Base-by-base conservation (phyloP, 495 filamentous ascomycete genomes). In the Choiromyces venosus region DNA sequence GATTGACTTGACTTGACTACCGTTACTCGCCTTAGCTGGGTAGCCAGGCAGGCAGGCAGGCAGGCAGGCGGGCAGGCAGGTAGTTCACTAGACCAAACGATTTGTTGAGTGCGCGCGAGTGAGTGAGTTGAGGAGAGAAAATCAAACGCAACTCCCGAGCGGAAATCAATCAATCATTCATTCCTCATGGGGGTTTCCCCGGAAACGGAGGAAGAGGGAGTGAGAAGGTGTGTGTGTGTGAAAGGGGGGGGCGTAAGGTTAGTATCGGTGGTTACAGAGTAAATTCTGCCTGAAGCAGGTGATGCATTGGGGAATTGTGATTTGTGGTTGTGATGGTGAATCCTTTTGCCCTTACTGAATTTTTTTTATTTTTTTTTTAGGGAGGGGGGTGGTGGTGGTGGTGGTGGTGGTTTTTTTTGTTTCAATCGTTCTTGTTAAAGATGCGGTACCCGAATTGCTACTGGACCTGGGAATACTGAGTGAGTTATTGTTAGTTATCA, bases 81-180 rank as follows among this genome's bases (percentile, higher is more conserved):
- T 12, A 61, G 52, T 61, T 61, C n/a, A 29, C n/a, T 29, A 29
- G 29, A 61, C 52, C 4, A 61, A 61, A 12, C 52, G n/a, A 25
- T 61, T 29, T 5, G n/a, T 16, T 29, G 52, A 29, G 52, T 61
- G 52, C 52, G 52, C 52, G n/a, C n/a, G n/a, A n/a, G n/a, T n/a
- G 52, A 61, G 52, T 16, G 29, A 29, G n/a, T n/a, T n/a, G n/a
- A n/a, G n/a, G n/a, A n/a, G 25, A 61, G 52, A 61, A 29, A 29
- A 29, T 61, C 52, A 61, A 16, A 61, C n/a, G 52, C 52, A 61
- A 61, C 52, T 61, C 52, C 52, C 52, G 52, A 61, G 52, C 25
- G 52, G n/a, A 61, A 61, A 29, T 16, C 52, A 16, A 19, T 44
- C 42, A 44, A 5, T 21, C 19, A 44, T 44, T 10, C 18, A 44